Conservation (phyloP, 192 early-diverging fungal species). For the Rhizophagus clarus region DNA sequence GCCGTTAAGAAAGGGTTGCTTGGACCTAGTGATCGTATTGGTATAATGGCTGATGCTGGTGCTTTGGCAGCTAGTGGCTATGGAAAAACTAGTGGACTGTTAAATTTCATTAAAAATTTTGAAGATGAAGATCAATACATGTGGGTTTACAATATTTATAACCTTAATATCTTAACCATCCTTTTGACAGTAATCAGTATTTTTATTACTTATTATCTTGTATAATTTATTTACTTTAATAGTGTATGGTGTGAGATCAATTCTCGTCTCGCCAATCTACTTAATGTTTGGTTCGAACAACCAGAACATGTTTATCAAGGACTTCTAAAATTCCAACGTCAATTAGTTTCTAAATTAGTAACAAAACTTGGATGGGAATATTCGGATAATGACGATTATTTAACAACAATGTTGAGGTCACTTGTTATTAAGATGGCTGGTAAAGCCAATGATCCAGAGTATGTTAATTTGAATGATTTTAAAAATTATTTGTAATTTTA, state of each 20-base stretch:
- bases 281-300: constrained; percentile 69
- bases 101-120: constrained; percentile 75
- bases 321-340: constrained; percentile 67
- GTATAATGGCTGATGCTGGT: constrained; percentile 81
- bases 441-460: constrained; percentile 59
- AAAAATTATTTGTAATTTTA: background rate
- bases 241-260: constrained; percentile 72
- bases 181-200: too few relatives aligned
- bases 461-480: background rate
- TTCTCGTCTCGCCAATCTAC: constrained; percentile 57
- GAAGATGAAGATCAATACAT: constrained; percentile 81
- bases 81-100: constrained; percentile 68
- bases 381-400: constrained; percentile 68
- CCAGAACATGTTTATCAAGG: constrained; percentile 59
- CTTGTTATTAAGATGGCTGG: constrained; percentile 76
- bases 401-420: constrained; percentile 73
- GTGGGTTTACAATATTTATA: constrained; percentile 32
- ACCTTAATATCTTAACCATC: too few relatives aligned
- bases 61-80: constrained; percentile 80
- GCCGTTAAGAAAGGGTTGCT: constrained; percentile 62
- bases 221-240: constrained; percentile 34
- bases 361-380: constrained; percentile 80
- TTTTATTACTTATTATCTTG: constrained; percentile 18
- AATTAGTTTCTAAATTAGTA: constrained; percentile 76
- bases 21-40: constrained; percentile 73